phyloP scores from a whole-genome alignment of 371 early-diverging fungal species.

The Mucor mucedo region DNA sequence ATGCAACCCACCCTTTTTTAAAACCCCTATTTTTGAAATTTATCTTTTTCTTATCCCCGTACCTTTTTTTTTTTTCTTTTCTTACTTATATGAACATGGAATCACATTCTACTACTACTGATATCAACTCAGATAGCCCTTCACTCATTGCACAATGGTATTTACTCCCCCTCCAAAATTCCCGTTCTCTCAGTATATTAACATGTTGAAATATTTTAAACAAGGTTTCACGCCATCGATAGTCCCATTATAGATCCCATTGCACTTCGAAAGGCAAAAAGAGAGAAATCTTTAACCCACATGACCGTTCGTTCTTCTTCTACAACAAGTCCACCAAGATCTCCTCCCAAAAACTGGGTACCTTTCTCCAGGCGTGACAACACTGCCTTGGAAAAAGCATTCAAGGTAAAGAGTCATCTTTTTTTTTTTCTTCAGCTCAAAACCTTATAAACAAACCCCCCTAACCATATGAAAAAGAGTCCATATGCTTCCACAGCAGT shows the following conservation, averaged over 20 bases:
- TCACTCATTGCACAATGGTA: slow-evolving; percentile 7
- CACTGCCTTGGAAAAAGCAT: slow-evolving; percentile 62
- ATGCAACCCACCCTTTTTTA: too few species aligned
- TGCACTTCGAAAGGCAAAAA: slow-evolving; percentile 26
- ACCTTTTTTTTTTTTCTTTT: too few species aligned
- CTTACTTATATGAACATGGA: neutral
- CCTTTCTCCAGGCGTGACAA: slow-evolving; percentile 68
- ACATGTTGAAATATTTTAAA: too few species aligned
- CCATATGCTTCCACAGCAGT: neutral
- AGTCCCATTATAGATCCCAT: slow-evolving; percentile 35
- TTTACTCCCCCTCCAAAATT: too few species aligned
- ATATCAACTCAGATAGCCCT: neutral
- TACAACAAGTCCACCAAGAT: neutral
- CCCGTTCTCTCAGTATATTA: neutral
- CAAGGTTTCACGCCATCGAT: slow-evolving; percentile 43
- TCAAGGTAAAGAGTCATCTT: slow-evolving; percentile 31
- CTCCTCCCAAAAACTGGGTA: slow-evolving; percentile 52
- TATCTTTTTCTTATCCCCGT: too few species aligned
- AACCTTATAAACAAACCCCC: neutral
- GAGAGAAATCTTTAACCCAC: slow-evolving; percentile 10
- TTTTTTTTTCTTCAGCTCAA: neutral
- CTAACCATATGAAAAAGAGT: neutral
- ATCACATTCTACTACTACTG: too few species aligned
- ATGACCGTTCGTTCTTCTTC: neutral
- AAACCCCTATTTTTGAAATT: too few species aligned